phyloP scores from a whole-genome alignment of 176 grass and related monocot genomes.

The Eremochloa ophiuroides region DNA sequence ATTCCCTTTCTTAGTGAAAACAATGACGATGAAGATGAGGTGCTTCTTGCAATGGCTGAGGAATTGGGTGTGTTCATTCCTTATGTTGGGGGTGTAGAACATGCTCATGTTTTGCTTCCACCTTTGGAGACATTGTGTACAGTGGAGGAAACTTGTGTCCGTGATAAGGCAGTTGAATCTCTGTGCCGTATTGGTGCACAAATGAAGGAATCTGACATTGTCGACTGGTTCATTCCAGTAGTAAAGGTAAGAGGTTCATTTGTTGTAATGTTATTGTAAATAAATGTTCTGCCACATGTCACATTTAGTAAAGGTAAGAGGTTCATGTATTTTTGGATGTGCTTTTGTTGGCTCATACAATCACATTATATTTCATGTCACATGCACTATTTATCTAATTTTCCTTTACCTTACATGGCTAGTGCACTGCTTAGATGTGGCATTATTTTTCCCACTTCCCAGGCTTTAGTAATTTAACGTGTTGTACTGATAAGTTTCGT shows the following conservation, averaged over 20 bases:
- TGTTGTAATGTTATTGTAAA: neutral
- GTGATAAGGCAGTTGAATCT: slow-evolving; percentile 76
- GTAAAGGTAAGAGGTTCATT: slow-evolving; percentile 48
- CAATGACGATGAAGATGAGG: slow-evolving; percentile 81
- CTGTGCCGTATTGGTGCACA: slow-evolving; percentile 71
- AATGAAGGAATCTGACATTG: slow-evolving; percentile 75
- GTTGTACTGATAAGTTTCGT: neutral
- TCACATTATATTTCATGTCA: neutral
- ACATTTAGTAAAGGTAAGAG: no score
- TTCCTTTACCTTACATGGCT: neutral
- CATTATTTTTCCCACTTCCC: neutral
- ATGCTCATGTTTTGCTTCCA: slow-evolving; percentile 65
- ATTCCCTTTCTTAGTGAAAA: slow-evolving; percentile 82
- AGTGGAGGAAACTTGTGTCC: slow-evolving; percentile 78
- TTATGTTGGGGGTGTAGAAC: slow-evolving; percentile 75
- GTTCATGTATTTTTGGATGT: neutral
- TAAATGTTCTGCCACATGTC: neutral
- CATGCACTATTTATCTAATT: neutral
- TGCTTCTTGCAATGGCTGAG: slow-evolving; percentile 78
- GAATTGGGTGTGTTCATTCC: slow-evolving; percentile 82
- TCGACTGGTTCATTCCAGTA: slow-evolving; percentile 62
- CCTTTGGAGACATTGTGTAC: slow-evolving; percentile 68
- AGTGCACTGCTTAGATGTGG: neutral
- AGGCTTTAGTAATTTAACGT: neutral
- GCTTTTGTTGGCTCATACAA: neutral